These are phyloP conservation scores for Hansenula lynferdii DNA, from an alignment of 1,139 yeast species.

Conservation along the genomic window DNA sequence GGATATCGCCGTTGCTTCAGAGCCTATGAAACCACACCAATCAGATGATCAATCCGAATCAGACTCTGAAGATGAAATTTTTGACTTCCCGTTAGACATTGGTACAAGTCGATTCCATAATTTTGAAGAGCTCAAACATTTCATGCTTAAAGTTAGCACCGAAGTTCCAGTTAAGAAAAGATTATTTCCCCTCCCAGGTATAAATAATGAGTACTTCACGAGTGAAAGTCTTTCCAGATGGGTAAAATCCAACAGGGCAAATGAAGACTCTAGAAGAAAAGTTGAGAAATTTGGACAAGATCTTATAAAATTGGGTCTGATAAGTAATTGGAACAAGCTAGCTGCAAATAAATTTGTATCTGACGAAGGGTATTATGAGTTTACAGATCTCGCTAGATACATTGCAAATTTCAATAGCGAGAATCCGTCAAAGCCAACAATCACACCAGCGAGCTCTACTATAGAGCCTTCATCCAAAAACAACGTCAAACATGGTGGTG, in stretches of 20 bases:
- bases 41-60: neutral
- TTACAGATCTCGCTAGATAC: slow-evolving; percentile 22
- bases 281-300: slow-evolving; percentile 22
- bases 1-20: neutral
- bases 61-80: slow-evolving; percentile 15
- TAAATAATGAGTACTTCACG: slow-evolving; percentile 20
- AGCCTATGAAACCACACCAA: too few species aligned
- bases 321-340: slow-evolving; percentile 19
- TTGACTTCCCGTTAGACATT: slow-evolving; percentile 22
- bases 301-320: slow-evolving; percentile 15
- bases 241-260: slow-evolving; percentile 9
- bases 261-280: slow-evolving; percentile 16
- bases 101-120: slow-evolving; percentile 15
- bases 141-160: slow-evolving; percentile 15
- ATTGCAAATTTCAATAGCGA: slow-evolving; percentile 17
- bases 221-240: slow-evolving; percentile 15
- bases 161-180: slow-evolving; percentile 20
- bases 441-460: neutral
- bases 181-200: slow-evolving; percentile 23
- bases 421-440: too few species aligned
- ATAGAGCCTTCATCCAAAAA: neutral
- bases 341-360: slow-evolving; percentile 15
- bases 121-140: slow-evolving; percentile 15
- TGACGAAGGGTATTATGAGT: slow-evolving; percentile 22
- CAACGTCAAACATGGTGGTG: too few species aligned